Evolutionary conservation across 163 green algal genomes (phyloP).

Genomic region (Prototheca cutis): DNA sequence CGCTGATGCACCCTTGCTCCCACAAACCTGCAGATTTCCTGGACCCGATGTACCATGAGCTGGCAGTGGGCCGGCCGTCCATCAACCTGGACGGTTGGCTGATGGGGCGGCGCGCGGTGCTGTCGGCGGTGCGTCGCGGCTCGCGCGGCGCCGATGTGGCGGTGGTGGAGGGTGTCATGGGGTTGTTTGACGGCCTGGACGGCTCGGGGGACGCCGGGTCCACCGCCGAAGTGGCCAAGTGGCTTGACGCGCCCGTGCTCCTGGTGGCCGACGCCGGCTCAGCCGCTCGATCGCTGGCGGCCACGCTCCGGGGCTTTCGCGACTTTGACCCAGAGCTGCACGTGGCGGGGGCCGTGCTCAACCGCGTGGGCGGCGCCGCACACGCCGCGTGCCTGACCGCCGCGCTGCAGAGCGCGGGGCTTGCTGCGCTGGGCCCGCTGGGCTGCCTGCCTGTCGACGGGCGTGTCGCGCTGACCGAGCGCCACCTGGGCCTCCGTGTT

Average conservation of each 20-base stretch:
- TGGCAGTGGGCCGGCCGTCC: conserved; percentile 55
- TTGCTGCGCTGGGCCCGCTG: conserved; percentile 26
- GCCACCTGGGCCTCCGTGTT: conserved; percentile 50
- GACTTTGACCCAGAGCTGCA: conserved; percentile 37
- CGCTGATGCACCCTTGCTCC: too few relatives aligned
- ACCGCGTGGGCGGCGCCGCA: conserved; percentile 35
- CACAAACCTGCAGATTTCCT: conserved; percentile 80
- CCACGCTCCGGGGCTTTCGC: conserved; percentile 60
- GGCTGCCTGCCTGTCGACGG: conserved; percentile 44
- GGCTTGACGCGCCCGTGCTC: conserved; percentile 65
- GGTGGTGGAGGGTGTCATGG: conserved; percentile 73
- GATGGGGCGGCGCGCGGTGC: conserved; percentile 44
- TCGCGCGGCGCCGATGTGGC: conserved; percentile 53
- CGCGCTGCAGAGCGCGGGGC: conserved; percentile 27
- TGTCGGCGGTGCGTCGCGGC: conserved; percentile 37
- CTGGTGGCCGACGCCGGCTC: conserved; percentile 72
- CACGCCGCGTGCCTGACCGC: conserved; percentile 50
- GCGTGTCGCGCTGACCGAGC: conserved; percentile 34
- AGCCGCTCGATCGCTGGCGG: conserved; percentile 53
- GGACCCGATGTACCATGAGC: conserved; percentile 59
- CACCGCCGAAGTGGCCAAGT: conserved; percentile 75
- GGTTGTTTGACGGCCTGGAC: conserved; percentile 72
- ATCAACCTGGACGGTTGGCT: conserved; percentile 82
- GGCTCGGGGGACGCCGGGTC: conserved; percentile 58
- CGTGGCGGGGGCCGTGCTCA: conserved; percentile 55